Conservation (phyloP, 1,139 yeast genomes). For the Pichia sp. region DNA sequence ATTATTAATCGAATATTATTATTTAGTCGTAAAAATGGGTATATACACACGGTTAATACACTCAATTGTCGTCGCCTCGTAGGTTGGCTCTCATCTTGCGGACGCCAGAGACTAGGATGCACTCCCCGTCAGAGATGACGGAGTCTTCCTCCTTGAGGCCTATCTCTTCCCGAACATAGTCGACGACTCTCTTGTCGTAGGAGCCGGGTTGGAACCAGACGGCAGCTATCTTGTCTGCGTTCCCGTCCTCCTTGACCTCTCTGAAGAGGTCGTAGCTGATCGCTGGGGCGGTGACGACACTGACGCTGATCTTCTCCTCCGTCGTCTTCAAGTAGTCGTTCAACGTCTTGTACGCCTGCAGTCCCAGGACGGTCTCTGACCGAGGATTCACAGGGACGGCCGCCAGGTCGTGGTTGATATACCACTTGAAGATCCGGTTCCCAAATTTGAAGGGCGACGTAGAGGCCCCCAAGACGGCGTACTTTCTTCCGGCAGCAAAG, state of each 20-base stretch:
- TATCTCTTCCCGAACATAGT: constrained; percentile 38
- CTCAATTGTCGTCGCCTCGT: no score
- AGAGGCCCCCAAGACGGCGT: constrained; percentile 77
- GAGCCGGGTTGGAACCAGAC: constrained; percentile 89
- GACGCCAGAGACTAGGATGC: constrained; percentile 72
- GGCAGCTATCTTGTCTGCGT: constrained; percentile 43
- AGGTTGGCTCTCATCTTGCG: constrained; percentile 36
- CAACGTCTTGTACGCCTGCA: constrained; percentile 40
- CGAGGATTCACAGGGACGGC: constrained; percentile 69
- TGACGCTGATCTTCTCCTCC: constrained; percentile 40
- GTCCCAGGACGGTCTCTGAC: constrained; percentile 45
- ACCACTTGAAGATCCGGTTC: constrained; percentile 69
- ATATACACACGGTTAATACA: background rate
- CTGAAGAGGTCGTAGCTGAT: constrained; percentile 50
- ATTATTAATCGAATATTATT: no score
- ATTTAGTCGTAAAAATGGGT: no score
- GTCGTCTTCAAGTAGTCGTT: constrained; percentile 25
- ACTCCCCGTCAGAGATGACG: constrained; percentile 57
- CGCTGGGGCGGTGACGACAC: constrained; percentile 74
- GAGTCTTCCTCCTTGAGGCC: constrained; percentile 35
- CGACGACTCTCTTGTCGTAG: constrained; percentile 54
- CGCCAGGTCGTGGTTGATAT: constrained; percentile 52
- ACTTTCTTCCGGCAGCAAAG: constrained; percentile 28
- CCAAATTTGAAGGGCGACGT: constrained; percentile 67
- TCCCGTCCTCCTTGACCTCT: constrained; percentile 31